These are phyloP conservation scores for Neurospora cerealis DNA, from an alignment of 495 filamentous ascomycete species.

Conservation along the genomic window DNA sequence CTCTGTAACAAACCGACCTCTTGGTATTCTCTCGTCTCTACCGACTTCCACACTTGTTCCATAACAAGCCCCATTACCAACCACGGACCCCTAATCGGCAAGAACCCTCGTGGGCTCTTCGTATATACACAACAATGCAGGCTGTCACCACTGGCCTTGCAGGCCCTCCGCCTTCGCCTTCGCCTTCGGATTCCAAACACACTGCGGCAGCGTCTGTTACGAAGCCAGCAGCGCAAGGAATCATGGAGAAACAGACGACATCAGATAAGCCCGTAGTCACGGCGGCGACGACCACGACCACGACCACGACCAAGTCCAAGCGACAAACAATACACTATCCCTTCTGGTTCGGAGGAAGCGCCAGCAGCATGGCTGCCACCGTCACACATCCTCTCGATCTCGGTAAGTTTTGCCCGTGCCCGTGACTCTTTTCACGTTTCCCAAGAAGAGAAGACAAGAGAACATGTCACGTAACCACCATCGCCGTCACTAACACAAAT, in stretches of 20 bases:
- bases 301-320: conserved; percentile 23
- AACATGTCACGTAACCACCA: conserved; percentile 14
- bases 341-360: conserved; percentile 93
- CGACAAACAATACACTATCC: conserved; percentile 53
- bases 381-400: conserved; percentile 88
- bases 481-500: not conserved
- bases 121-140: conserved; percentile 4
- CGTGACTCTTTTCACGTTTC: conserved; percentile 10
- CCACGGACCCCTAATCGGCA: not conserved
- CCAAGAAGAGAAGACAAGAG: conserved; percentile 29
- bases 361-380: conserved; percentile 79
- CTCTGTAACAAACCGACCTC: not conserved
- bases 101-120: not conserved
- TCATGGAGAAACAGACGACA: not conserved
- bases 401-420: conserved; percentile 35
- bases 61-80: not conserved
- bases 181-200: not conserved
- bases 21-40: not conserved
- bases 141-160: conserved; percentile 2
- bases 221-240: not conserved
- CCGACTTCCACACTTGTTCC: not conserved
- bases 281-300: conserved; percentile 3
- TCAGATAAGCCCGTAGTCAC: not conserved
- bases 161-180: not conserved
- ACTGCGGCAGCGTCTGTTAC: not conserved